Conservation (phyloP, 1,139 yeast genomes). For the Kurtzmaniella natalensis region DNA sequence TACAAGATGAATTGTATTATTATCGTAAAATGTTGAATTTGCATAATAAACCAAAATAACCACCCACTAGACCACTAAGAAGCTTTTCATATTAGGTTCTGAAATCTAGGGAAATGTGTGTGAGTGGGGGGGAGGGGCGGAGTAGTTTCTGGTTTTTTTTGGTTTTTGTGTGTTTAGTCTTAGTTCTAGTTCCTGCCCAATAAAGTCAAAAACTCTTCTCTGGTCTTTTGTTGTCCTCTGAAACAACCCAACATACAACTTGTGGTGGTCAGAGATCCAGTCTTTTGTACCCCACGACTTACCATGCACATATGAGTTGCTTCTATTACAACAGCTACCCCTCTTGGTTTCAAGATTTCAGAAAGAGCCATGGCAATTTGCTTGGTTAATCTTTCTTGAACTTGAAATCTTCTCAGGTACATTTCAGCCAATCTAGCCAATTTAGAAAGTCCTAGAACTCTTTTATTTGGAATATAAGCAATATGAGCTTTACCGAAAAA, state of each 20-base stretch:
- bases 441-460: slow-evolving; percentile 91
- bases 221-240: slow-evolving; percentile 86
- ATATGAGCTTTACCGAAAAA: slow-evolving; percentile 95
- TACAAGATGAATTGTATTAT: slow-evolving; percentile 1
- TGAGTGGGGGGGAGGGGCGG: too few species aligned
- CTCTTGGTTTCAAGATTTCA: slow-evolving; percentile 88
- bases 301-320: slow-evolving; percentile 99
- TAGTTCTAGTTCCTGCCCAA: slow-evolving; percentile 52
- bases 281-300: slow-evolving; percentile 93
- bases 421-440: slow-evolving; percentile 94
- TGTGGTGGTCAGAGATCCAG: slow-evolving; percentile 90
- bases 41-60: neutral
- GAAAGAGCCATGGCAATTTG: slow-evolving; percentile 95
- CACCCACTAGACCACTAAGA: too few species aligned
- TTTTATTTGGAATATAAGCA: slow-evolving; percentile 91
- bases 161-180: too few species aligned
- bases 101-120: too few species aligned
- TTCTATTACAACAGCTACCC: slow-evolving; percentile 97
- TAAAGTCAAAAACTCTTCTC: slow-evolving; percentile 91
- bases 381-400: slow-evolving; percentile 92
- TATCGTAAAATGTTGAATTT: neutral
- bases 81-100: too few species aligned
- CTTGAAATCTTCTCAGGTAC: slow-evolving; percentile 94
- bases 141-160: too few species aligned
- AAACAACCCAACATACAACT: slow-evolving; percentile 97